These are phyloP conservation scores for Brassica rapa DNA, from an alignment of 345 rosid species.

Conservation along the genomic window DNA sequence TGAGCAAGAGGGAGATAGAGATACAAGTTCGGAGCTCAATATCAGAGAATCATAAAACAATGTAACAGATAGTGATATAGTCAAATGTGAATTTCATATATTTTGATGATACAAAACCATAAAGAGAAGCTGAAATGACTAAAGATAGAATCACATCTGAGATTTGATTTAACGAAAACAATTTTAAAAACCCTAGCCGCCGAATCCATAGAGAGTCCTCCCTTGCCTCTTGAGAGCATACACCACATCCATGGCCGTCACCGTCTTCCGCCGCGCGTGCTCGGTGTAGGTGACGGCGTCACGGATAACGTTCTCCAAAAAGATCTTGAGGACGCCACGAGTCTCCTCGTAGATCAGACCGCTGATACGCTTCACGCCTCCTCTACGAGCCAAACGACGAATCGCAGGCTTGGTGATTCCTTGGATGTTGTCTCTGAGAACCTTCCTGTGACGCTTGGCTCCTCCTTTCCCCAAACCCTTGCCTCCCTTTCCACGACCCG, in stretches of 20 bases:
- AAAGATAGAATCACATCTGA: not conserved
- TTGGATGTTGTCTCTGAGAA: slow-evolving; percentile 30
- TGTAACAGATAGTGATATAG: not conserved
- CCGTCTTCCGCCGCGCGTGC: slow-evolving; percentile 34
- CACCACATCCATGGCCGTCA: slow-evolving; percentile 30
- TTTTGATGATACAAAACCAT: not conserved
- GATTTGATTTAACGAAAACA: not conserved
- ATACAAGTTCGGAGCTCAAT: too few species aligned
- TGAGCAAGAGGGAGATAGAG: too few species aligned
- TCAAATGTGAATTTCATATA: not conserved
- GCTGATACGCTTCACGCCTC: slow-evolving; percentile 19
- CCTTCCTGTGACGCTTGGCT: slow-evolving; percentile 32
- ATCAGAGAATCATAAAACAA: too few species aligned
- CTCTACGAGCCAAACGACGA: slow-evolving; percentile 16
- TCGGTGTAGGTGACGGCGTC: slow-evolving; percentile 30
- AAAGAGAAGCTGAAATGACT: not conserved
- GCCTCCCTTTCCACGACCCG: slow-evolving; percentile 36
- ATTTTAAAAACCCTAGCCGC: slow-evolving; percentile 25
- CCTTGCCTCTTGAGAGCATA: slow-evolving; percentile 35
- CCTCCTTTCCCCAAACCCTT: slow-evolving; percentile 30
- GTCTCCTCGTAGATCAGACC: slow-evolving; percentile 28
- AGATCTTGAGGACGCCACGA: slow-evolving; percentile 33
- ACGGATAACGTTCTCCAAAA: slow-evolving; percentile 29
- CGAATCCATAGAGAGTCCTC: slow-evolving; percentile 28
- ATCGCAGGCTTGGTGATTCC: slow-evolving; percentile 23